A percentile compares a stretch with the other conserved stretches of the same genome.
Conservation (phyloP, 805 yeast genomes). For the Gaillardinia entomophila region DNA sequence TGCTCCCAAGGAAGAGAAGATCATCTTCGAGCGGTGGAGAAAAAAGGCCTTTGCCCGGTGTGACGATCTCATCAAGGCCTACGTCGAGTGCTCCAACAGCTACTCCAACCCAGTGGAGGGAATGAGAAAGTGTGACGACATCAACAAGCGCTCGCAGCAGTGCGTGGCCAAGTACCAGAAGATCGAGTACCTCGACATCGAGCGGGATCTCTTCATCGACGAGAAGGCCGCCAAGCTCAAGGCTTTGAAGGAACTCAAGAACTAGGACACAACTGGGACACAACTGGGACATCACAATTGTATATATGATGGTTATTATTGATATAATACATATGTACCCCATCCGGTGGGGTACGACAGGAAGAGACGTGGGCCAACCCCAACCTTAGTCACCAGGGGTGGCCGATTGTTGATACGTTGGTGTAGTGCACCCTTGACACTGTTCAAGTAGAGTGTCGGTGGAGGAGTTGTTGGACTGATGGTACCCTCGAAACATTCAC, state of each 20-base stretch:
- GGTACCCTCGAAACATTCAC: no score
- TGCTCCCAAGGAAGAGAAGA: constrained; percentile 71
- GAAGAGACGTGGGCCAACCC: no score
- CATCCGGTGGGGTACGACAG: no score
- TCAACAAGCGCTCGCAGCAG: constrained; percentile 50
- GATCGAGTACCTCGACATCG: constrained; percentile 60
- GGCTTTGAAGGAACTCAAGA: constrained; percentile 7
- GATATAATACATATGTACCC: no score
- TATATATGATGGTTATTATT: no score
- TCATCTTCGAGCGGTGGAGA: constrained; percentile 67
- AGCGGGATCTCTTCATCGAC: constrained; percentile 57
- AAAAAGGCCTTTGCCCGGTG: constrained; percentile 59
- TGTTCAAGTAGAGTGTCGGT: no score
- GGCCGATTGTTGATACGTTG: no score
- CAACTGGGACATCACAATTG: no score
- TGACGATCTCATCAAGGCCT: constrained; percentile 47
- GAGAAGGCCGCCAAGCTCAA: constrained; percentile 44
- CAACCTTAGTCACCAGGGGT: no score
- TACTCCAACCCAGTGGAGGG: constrained; percentile 55
- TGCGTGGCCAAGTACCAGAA: constrained; percentile 61
- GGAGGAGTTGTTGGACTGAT: no score
- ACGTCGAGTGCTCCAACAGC: constrained; percentile 59
- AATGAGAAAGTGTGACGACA: constrained; percentile 59
- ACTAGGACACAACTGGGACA: no score
- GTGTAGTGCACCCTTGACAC: no score